Evolutionary conservation across 257 asterid genomes (phyloP).

Genomic region (Eustoma russellianum): DNA sequence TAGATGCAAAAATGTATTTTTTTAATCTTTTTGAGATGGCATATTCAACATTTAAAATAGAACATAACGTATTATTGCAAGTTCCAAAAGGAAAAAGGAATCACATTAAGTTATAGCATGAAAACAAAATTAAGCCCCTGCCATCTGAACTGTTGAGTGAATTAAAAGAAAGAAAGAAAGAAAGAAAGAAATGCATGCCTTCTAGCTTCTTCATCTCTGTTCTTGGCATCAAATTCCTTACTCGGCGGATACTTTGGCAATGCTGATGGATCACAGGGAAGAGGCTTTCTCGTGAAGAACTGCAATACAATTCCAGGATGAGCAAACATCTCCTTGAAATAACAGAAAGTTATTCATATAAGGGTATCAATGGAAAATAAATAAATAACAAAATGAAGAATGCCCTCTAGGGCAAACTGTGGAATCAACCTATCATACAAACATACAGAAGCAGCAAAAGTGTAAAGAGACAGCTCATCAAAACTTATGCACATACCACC

Average conservation of each 20-base stretch:
- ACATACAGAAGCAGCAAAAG: neutral
- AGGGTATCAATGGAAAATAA: neutral
- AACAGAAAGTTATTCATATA: neutral
- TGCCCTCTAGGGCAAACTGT: neutral
- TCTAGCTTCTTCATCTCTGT: constrained; percentile 59
- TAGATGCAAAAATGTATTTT: no score
- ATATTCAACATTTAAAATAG: no score
- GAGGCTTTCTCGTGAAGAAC: constrained; percentile 80
- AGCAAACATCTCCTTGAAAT: neutral
- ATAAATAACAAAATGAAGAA: neutral
- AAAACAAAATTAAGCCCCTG: no score
- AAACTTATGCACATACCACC: neutral
- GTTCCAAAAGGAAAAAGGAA: no score
- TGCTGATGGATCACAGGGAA: constrained; percentile 70
- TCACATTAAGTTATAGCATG: no score
- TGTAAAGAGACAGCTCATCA: no score
- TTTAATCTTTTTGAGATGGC: no score
- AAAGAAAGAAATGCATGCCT: constrained; percentile 31
- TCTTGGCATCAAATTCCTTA: constrained; percentile 66
- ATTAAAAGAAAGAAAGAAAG: neutral
- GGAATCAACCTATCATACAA: neutral
- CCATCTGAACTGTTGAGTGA: no score
- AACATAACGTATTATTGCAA: no score
- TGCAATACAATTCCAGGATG: constrained; percentile 15
- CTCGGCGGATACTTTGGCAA: constrained; percentile 80